Evolutionary conservation across 331 rosid genomes (phyloP).

Genomic region (Acacia pycnantha): DNA sequence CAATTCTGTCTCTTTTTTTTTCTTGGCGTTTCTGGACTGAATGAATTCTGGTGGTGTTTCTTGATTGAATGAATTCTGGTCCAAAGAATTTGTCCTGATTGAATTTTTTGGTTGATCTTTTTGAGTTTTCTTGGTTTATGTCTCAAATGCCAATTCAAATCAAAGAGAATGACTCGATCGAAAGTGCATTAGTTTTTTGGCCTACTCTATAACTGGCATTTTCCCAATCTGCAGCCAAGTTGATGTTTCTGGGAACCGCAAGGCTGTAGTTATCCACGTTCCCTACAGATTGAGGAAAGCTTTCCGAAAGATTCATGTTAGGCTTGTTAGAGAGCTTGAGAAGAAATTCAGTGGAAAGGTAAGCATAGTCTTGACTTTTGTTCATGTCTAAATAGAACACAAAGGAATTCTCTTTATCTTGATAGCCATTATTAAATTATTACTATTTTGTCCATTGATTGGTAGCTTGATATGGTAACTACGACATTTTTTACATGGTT

Average conservation of each 20-base stretch:
- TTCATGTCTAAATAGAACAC: background rate
- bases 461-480: background rate
- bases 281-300: constrained; percentile 82
- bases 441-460: background rate
- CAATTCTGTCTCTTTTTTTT: too few species aligned
- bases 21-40: too few species aligned
- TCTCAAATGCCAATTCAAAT: too few species aligned
- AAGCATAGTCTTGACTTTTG: background rate
- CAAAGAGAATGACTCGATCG: too few species aligned
- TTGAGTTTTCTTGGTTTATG: too few species aligned
- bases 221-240: constrained; percentile 46
- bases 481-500: too few species aligned
- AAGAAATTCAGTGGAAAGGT: constrained; percentile 93
- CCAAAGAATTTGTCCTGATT: too few species aligned
- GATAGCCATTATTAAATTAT: background rate
- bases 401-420: background rate
- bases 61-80: too few species aligned
- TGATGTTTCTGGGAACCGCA: constrained; percentile 74
- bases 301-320: constrained; percentile 75
- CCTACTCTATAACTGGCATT: background rate
- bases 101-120: too few species aligned
- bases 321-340: constrained; percentile 88
- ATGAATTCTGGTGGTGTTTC: too few species aligned
- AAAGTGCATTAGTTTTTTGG: background rate
- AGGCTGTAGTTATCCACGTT: constrained; percentile 78